Evolutionary conservation across 2,329 filamentous ascomycete genomes (phyloP), one percentile per base, ranked within the genome.

Genomic region (Lecanosticta acicola): DNA sequence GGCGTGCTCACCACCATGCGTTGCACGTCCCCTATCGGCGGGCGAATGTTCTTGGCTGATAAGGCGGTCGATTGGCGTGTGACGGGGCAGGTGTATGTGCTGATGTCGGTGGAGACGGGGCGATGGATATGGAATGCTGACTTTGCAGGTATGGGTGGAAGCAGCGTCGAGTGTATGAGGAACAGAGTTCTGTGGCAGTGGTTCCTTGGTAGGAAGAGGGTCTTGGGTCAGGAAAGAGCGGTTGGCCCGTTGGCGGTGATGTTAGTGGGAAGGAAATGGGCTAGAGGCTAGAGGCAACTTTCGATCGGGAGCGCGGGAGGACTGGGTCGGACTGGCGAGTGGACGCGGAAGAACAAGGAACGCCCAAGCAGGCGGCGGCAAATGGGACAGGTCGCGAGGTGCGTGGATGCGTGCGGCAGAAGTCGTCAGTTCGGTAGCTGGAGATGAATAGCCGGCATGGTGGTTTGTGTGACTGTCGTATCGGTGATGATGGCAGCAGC

Each of bases 141-240:
- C 34, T 37, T 32, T 40, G 36, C 11, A 17, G 29, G 4, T 3
- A 26, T n/a, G n/a, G n/a, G 11, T 11, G 24, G 11, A 29, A 11
- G 11, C 24, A 29, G 24, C 24, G 24, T 29, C 24, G 24, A 29
- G 24, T 29, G 32, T 39, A 36, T 39, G 43, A 36, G 43, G 20
- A 39, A 44, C 21, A 45, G 43, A 45, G 43, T 45, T 45, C 24
- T 10, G 7, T 8, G 17, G 35, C 34, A 44, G 43, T 34, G 14
- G 18, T 44, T 17, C 42, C 42, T 39, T 32, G 34, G 41, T 19
- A 29, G 11, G 11, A 29, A 29, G 24, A 29, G 24, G 24, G 24
- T 29, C 24, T 7, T 29, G 24, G 24, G 11, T 5, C 7, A 29
- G 7, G 24, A 5, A 29, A 11, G 7, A 29, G 24, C 24, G 24